Conservation (phyloP, 768 basidiomycete species). For the Collybia sordida region DNA sequence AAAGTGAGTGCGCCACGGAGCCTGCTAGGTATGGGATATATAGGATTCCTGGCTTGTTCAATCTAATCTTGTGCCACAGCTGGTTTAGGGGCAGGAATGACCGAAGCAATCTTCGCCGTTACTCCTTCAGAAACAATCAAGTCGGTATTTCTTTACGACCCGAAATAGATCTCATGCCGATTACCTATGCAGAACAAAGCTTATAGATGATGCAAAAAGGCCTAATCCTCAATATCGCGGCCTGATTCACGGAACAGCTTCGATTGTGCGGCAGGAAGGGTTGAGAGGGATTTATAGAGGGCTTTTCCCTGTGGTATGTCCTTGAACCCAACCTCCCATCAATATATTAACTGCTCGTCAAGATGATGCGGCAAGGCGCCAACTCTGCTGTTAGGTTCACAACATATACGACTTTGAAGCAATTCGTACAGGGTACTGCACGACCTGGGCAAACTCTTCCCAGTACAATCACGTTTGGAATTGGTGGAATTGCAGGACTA, state of each 20-base stretch:
- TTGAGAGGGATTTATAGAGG: constrained; percentile 85
- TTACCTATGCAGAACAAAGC: constrained; percentile 71
- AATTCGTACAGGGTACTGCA: constrained; percentile 83
- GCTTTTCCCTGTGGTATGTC: constrained; percentile 86
- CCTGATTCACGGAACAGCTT: constrained; percentile 77
- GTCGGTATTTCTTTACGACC: constrained; percentile 42
- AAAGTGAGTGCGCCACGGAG: constrained; percentile 87
- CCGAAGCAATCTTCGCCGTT: constrained; percentile 90
- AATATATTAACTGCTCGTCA: constrained; percentile 1
- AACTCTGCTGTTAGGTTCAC: constrained; percentile 97
- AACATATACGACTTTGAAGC: constrained; percentile 91
- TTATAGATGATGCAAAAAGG: constrained; percentile 91
- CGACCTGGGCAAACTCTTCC: constrained; percentile 86
- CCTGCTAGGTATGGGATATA: constrained; percentile 57
- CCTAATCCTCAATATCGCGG: constrained; percentile 85
- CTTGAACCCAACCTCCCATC: not conserved
- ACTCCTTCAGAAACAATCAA: constrained; percentile 99
- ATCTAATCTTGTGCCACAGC: constrained; percentile 35
- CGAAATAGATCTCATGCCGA: not conserved
- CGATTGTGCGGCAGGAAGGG: constrained; percentile 86
- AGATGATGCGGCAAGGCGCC: constrained; percentile 98
- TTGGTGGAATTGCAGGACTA: constrained; percentile 90
- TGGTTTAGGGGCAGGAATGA: constrained; percentile 86
- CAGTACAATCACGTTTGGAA: constrained; percentile 86
- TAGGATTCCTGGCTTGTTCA: not conserved